Evolutionary conservation across 306 rosid species (phyloP).

Genomic region (Trifolium pratense): DNA sequence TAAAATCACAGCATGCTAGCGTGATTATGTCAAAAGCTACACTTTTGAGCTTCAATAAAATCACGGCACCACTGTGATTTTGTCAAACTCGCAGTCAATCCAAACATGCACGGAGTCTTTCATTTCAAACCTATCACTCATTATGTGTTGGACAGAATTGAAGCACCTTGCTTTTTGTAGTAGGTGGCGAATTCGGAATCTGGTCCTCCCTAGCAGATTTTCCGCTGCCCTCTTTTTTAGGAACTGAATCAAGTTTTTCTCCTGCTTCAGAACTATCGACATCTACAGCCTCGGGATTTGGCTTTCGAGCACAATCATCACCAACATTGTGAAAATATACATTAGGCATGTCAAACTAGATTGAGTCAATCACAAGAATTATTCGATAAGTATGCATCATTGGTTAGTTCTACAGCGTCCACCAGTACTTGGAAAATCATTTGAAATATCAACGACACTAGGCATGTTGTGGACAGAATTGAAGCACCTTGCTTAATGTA

Average conservation of each 20-base stretch:
- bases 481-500: conserved; percentile 57
- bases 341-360: neutral
- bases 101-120: neutral
- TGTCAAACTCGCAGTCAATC: neutral
- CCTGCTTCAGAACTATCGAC: neutral
- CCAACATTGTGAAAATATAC: conserved; percentile 20
- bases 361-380: neutral
- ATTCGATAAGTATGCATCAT: neutral
- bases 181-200: conserved; percentile 47
- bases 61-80: neutral
- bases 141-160: conserved; percentile 3
- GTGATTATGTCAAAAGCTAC: no score
- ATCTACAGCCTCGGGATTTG: neutral
- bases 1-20: neutral
- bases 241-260: no score
- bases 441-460: neutral
- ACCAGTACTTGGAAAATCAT: neutral
- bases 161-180: conserved; percentile 59
- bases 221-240: conserved; percentile 6
- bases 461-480: neutral
- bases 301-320: neutral
- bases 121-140: neutral
- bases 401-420: neutral
- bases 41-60: no score
- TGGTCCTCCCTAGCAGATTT: conserved; percentile 41